phyloP scores from a whole-genome alignment of 345 rosid species.

The Rubroshorea leprosula region DNA sequence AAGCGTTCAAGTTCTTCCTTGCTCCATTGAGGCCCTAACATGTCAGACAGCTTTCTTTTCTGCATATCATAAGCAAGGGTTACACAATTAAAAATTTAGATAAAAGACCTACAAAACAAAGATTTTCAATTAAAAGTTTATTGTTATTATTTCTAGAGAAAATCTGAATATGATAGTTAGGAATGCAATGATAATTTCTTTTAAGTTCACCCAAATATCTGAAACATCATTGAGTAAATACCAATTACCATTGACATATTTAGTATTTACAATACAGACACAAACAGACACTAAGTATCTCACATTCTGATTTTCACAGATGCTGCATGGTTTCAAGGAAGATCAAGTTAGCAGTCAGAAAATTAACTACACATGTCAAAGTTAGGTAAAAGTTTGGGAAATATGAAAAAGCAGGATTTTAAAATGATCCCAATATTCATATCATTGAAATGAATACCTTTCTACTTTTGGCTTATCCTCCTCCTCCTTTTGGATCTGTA shows the following conservation, averaged over 20 bases:
- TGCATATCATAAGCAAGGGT: slow-evolving; percentile 21
- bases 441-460: no score
- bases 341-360: background rate
- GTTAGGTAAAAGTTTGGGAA: background rate
- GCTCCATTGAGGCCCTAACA: slow-evolving; percentile 85
- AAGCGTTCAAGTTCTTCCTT: slow-evolving; percentile 72
- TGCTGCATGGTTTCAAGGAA: background rate
- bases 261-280: background rate
- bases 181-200: background rate
- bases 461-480: no score
- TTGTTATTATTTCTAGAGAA: background rate
- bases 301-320: background rate
- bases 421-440: background rate
- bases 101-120: background rate
- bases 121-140: slow-evolving; percentile 1
- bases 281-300: background rate
- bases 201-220: background rate
- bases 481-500: no score
- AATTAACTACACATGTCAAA: background rate
- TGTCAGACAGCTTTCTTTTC: slow-evolving; percentile 73
- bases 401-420: background rate
- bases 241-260: background rate
- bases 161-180: background rate
- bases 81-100: background rate
- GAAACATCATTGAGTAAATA: background rate